These are phyloP conservation scores for Pittosporum tobira DNA, from an alignment of 129 eudicot species.

Conservation along the genomic window DNA sequence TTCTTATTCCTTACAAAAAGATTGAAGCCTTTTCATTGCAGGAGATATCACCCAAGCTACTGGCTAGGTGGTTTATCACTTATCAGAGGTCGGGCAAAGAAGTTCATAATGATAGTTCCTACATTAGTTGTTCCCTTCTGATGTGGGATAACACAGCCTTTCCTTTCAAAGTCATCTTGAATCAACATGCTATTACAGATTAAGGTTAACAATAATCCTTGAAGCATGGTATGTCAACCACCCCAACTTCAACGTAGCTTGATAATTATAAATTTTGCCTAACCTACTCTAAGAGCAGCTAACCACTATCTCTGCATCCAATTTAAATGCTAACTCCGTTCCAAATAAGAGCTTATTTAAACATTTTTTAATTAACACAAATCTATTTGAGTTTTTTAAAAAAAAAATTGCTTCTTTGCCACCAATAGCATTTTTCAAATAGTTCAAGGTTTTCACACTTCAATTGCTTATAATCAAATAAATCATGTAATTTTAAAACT, in stretches of 20 bases:
- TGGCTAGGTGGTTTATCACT: not conserved
- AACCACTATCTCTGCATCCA: too few species aligned
- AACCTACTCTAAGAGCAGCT: not conserved
- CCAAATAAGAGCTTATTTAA: too few species aligned
- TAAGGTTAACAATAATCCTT: not conserved
- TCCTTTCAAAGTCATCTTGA: not conserved
- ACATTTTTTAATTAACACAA: too few species aligned
- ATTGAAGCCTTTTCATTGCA: not conserved
- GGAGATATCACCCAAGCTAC: not conserved
- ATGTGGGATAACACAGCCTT: not conserved
- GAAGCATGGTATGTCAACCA: not conserved
- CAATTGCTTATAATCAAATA: too few species aligned
- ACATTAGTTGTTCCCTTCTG: not conserved
- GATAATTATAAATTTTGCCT: not conserved
- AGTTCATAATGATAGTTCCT: not conserved
- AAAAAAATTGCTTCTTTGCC: too few species aligned
- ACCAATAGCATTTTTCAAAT: too few species aligned
- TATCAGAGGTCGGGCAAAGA: not conserved
- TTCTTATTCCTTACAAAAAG: not conserved
- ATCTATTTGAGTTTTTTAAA: too few species aligned
- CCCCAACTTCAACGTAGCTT: not conserved
- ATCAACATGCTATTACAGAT: not conserved
- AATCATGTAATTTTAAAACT: too few species aligned
- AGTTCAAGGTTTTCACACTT: too few species aligned
- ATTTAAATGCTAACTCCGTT: too few species aligned